phyloP scores from a whole-genome alignment of 306 rosid genomes.

The Phaseolus lunatus region DNA sequence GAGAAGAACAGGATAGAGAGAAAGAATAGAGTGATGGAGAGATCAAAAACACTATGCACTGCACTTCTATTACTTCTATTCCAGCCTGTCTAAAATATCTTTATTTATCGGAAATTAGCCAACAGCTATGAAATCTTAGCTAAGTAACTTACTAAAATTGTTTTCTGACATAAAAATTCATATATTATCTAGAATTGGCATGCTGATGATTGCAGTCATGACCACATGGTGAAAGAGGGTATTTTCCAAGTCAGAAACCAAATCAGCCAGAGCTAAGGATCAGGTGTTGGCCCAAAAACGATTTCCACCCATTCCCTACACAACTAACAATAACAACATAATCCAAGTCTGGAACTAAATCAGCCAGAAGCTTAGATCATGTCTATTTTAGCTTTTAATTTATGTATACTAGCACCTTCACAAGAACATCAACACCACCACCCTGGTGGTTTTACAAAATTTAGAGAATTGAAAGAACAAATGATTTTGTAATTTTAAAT shows the following conservation, averaged over 20 bases:
- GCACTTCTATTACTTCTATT: too few relatives aligned
- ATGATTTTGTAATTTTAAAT: constrained; percentile 5
- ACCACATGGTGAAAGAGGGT: constrained; percentile 13
- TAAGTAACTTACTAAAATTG: too few relatives aligned
- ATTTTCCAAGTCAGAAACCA: constrained; percentile 5
- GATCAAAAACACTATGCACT: too few relatives aligned
- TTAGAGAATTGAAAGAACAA: not conserved
- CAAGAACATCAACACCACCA: constrained; percentile 1
- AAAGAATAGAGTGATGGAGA: too few relatives aligned
- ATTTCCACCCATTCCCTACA: not conserved
- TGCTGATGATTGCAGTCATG: constrained; percentile 7
- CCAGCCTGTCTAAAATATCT: not conserved
- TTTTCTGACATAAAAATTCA: not conserved
- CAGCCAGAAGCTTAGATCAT: too few relatives aligned
- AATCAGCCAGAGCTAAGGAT: constrained; percentile 35
- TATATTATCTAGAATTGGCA: not conserved
- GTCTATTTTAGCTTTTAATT: constrained; percentile 10
- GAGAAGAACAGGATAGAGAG: too few relatives aligned
- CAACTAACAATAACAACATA: not conserved
- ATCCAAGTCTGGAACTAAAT: constrained; percentile 3
- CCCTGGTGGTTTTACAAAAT: not conserved
- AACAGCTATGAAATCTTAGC: not conserved
- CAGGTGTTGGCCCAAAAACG: not conserved
- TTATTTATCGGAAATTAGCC: not conserved
- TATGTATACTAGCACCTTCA: constrained; percentile 14